Evolutionary conservation across 495 filamentous ascomycete genomes (phyloP).

Genomic region (Bacidia gigantensis): DNA sequence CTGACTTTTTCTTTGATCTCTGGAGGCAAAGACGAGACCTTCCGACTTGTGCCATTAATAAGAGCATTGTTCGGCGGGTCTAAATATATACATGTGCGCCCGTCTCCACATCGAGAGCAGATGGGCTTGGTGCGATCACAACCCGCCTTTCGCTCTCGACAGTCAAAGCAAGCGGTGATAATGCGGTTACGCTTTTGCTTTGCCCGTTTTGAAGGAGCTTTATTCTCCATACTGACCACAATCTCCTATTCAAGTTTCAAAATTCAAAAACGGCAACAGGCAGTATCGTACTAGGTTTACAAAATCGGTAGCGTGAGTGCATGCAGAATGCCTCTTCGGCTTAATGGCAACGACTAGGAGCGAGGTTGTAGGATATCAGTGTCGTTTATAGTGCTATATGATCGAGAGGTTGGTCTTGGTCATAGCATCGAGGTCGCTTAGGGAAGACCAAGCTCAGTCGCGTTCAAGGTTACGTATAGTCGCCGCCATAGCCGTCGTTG

Average conservation of each 20-base stretch:
- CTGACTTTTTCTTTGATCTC: conserved; percentile 7
- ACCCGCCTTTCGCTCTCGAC: conserved; percentile 63
- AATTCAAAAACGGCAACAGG: too few species aligned
- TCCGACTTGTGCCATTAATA: conserved; percentile 1
- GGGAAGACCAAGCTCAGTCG: too few species aligned
- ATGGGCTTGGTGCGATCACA: conserved; percentile 36
- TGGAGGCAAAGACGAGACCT: not conserved
- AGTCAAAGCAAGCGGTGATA: conserved; percentile 58
- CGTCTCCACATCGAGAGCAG: conserved; percentile 2
- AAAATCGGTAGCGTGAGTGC: too few species aligned
- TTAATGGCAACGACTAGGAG: too few species aligned
- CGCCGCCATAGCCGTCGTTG: too few species aligned
- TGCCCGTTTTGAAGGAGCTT: conserved; percentile 1
- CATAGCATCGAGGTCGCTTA: too few species aligned
- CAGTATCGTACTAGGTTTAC: too few species aligned
- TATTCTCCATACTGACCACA: not conserved
- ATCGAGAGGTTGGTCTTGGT: too few species aligned
- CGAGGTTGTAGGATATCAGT: too few species aligned
- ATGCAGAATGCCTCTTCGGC: too few species aligned
- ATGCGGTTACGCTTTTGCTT: conserved; percentile 40
- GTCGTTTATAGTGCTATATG: too few species aligned
- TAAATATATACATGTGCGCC: conserved; percentile 3
- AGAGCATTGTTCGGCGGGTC: conserved; percentile 3
- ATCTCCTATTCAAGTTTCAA: not conserved
- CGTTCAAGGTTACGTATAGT: too few species aligned